phyloP scores from a whole-genome alignment of 805 yeast genomes.

The Wickerhamiella slavikovae region DNA sequence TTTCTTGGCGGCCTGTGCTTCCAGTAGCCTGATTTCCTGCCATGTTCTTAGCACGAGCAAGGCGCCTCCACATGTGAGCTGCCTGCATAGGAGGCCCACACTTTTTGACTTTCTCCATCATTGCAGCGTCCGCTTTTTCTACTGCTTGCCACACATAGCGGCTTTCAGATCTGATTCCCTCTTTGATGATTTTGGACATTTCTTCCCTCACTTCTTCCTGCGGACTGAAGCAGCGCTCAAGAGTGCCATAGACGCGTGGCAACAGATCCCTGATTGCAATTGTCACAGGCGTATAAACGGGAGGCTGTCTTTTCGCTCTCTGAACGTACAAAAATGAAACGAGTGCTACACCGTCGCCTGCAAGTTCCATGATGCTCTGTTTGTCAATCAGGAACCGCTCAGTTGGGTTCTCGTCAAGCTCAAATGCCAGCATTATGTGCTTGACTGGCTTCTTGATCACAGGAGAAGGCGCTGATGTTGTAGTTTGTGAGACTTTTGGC shows the following conservation, averaged over 20 bases:
- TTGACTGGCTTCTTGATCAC: conserved; percentile 9
- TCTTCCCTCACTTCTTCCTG: conserved; percentile 31
- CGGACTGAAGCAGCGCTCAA: conserved; percentile 43
- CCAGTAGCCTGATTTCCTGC: too few relatives aligned
- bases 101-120: conserved; percentile 12
- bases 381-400: conserved; percentile 60
- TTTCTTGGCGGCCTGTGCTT: too few relatives aligned
- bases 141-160: conserved; percentile 69
- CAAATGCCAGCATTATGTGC: conserved; percentile 45
- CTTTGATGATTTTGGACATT: conserved; percentile 40
- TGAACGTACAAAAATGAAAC: conserved; percentile 20
- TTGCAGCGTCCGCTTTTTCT: conserved; percentile 14
- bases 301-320: conserved; percentile 3
- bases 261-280: conserved; percentile 49
- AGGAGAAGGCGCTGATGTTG: conserved; percentile 3
- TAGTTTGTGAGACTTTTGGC: too few relatives aligned
- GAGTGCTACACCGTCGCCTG: conserved; percentile 17
- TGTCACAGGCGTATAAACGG: conserved; percentile 36
- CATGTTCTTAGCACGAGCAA: too few relatives aligned
- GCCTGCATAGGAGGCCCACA: conserved; percentile 7
- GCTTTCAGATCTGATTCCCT: conserved; percentile 39
- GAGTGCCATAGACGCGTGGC: conserved; percentile 36
- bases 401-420: conserved; percentile 60
- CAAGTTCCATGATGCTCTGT: conserved; percentile 46
- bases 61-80: too few relatives aligned